A percentile compares a stretch with the other conserved stretches of the same genome.
Conservation (phyloP, 1,284 basidiomycete species). For the Cryptococcus sp. region DNA sequence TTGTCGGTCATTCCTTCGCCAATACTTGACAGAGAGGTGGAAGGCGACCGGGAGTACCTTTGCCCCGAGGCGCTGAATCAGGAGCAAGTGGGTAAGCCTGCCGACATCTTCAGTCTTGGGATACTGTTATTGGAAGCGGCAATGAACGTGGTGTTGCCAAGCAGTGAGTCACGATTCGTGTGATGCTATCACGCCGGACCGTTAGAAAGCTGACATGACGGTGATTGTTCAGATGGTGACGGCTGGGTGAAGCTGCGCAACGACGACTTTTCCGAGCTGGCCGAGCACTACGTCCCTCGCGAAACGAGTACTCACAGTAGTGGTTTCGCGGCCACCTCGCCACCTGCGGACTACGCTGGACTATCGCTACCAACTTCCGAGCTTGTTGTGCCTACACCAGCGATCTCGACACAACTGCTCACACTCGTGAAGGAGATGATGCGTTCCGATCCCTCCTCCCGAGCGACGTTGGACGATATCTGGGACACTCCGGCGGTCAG, state of each 20-base stretch:
- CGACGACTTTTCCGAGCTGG: slow-evolving; percentile 88
- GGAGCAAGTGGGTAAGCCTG: slow-evolving; percentile 81
- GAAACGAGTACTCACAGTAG: slow-evolving; percentile 8
- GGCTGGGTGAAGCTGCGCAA: slow-evolving; percentile 90
- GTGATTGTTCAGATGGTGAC: slow-evolving; percentile 56
- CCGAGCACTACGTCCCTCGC: slow-evolving; percentile 53
- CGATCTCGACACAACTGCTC: slow-evolving; percentile 66
- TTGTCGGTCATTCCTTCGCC: slow-evolving; percentile 29
- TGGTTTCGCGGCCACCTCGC: slow-evolving; percentile 8
- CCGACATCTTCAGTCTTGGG: slow-evolving; percentile 93
- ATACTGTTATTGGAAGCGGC: slow-evolving; percentile 93
- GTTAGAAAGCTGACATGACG: not conserved
- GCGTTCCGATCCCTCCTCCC: slow-evolving; percentile 65
- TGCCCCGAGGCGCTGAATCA: slow-evolving; percentile 88
- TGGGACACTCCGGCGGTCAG: slow-evolving; percentile 63
- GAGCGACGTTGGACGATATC: slow-evolving; percentile 63
- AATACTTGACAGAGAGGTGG: slow-evolving; percentile 58
- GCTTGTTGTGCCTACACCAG: slow-evolving; percentile 15
- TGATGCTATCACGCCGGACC: not conserved
- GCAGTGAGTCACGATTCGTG: slow-evolving; percentile 66
- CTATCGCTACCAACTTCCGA: slow-evolving; percentile 42
- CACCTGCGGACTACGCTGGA: slow-evolving; percentile 8
- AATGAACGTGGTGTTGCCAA: slow-evolving; percentile 90
- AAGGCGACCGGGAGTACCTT: slow-evolving; percentile 95
- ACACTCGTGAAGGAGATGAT: slow-evolving; percentile 74